These are phyloP conservation scores for Syzygium jambos DNA, from an alignment of 345 rosid genomes.

Conservation along the genomic window DNA sequence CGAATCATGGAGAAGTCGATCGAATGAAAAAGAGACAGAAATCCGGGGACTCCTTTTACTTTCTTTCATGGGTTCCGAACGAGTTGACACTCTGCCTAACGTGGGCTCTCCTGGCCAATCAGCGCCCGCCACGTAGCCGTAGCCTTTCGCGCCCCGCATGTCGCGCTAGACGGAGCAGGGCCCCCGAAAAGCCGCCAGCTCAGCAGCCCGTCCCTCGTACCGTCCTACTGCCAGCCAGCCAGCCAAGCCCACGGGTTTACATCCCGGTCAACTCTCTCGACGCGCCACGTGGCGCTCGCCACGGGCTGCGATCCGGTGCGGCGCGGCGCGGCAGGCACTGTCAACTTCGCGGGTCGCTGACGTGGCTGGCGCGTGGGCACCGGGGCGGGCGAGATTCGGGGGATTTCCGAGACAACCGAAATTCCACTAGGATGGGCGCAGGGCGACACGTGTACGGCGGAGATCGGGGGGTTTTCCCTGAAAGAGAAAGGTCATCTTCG, in stretches of 20 bases:
- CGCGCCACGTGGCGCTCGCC: neutral
- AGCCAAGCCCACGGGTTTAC: neutral
- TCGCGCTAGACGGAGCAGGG: neutral
- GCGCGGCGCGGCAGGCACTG: neutral
- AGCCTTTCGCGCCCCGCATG: neutral
- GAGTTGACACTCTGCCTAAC: neutral
- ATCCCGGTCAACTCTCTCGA: neutral
- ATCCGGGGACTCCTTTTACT: neutral
- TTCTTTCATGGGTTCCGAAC: neutral
- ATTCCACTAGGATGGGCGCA: neutral
- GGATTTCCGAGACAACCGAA: constrained; percentile 16
- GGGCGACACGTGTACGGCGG: neutral
- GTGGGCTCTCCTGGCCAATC: neutral
- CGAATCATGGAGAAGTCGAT: neutral
- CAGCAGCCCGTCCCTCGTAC: neutral
- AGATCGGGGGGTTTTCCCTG: neutral
- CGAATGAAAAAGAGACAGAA: neutral
- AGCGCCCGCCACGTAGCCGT: neutral
- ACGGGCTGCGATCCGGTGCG: neutral
- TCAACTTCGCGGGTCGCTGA: neutral
- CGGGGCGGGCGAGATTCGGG: neutral
- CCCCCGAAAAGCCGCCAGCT: neutral
- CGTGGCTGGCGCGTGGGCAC: neutral
- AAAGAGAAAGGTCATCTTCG: constrained; percentile 1
- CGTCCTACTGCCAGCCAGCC: no score